phyloP scores from a whole-genome alignment of 1,284 basidiomycete genomes.

The Grifola frondosa region DNA sequence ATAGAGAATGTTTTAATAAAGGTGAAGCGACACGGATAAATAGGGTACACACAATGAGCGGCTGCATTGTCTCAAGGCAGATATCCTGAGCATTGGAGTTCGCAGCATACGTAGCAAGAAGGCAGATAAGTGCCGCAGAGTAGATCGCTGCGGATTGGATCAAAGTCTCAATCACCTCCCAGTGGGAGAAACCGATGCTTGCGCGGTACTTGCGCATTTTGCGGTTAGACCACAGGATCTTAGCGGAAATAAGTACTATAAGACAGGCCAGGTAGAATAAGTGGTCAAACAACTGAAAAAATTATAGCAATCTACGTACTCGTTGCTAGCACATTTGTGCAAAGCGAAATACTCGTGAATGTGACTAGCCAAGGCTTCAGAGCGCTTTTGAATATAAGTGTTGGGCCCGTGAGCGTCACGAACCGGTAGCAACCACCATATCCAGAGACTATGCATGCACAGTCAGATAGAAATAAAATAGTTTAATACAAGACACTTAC shows the following conservation, averaged over 20 bases:
- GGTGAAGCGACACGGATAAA: slow-evolving; percentile 5
- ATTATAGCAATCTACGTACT: slow-evolving; percentile 4
- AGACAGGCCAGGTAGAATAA: not conserved
- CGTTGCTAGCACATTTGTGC: slow-evolving; percentile 16
- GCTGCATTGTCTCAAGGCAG: slow-evolving; percentile 17
- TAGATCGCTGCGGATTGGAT: slow-evolving; percentile 20
- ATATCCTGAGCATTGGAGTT: slow-evolving; percentile 20
- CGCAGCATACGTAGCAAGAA: slow-evolving; percentile 16
- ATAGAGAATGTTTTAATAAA: not conserved
- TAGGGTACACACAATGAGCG: slow-evolving; percentile 16
- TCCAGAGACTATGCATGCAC: slow-evolving; percentile 10
- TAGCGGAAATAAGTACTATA: slow-evolving; percentile 19
- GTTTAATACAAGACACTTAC: not conserved
- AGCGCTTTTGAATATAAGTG: slow-evolving; percentile 14
- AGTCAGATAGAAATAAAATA: not conserved
- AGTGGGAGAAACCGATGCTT: slow-evolving; percentile 2
- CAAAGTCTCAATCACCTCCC: slow-evolving; percentile 18
- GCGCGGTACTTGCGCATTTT: slow-evolving; percentile 10
- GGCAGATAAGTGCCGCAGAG: slow-evolving; percentile 17
- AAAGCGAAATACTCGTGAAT: slow-evolving; percentile 19
- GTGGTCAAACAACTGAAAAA: not conserved
- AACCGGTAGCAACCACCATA: slow-evolving; percentile 19
- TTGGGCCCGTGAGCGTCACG: slow-evolving; percentile 8
- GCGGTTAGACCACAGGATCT: slow-evolving; percentile 17
- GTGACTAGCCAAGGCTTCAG: slow-evolving; percentile 19